phyloP scores from a whole-genome alignment of 371 early-diverging fungal species.

The Cokeromyces recurvatus region DNA sequence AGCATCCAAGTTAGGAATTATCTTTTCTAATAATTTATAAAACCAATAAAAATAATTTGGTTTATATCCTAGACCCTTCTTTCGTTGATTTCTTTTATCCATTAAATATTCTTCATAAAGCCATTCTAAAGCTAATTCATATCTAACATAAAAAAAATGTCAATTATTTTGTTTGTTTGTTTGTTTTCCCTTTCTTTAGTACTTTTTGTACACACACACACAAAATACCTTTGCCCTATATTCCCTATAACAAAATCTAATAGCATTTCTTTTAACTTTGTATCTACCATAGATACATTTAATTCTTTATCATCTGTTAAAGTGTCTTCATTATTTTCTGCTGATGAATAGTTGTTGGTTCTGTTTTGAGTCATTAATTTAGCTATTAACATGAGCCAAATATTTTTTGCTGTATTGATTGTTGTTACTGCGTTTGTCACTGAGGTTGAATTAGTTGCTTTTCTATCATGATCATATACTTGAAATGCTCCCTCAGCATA shows the following conservation, averaged over 20 bases:
- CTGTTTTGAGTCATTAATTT: slow-evolving; percentile 39
- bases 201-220: no score
- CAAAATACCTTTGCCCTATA: slow-evolving; percentile 24
- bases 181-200: no score
- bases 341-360: no score
- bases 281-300: no score
- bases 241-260: slow-evolving; percentile 33
- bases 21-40: slow-evolving; percentile 22
- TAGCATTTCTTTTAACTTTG: slow-evolving; percentile 27
- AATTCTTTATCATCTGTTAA: no score
- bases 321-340: no score
- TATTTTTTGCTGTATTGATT: slow-evolving; percentile 6
- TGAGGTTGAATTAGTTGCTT: no score
- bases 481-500: slow-evolving; percentile 20
- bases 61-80: slow-evolving; percentile 7
- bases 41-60: slow-evolving; percentile 36
- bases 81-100: slow-evolving; percentile 17
- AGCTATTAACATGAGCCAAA: slow-evolving; percentile 30
- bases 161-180: background rate
- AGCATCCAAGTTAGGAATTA: slow-evolving; percentile 29
- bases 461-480: background rate
- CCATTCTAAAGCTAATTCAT: slow-evolving; percentile 43
- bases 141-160: slow-evolving; percentile 20
- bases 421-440: no score
- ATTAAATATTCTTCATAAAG: slow-evolving; percentile 32